Percentiles rank a stretch among this genome's conserved stretches.
Evolutionary conservation across 2,329 filamentous ascomycete species (phyloP).

Genomic region (Pseudogymnoascus sp.): DNA sequence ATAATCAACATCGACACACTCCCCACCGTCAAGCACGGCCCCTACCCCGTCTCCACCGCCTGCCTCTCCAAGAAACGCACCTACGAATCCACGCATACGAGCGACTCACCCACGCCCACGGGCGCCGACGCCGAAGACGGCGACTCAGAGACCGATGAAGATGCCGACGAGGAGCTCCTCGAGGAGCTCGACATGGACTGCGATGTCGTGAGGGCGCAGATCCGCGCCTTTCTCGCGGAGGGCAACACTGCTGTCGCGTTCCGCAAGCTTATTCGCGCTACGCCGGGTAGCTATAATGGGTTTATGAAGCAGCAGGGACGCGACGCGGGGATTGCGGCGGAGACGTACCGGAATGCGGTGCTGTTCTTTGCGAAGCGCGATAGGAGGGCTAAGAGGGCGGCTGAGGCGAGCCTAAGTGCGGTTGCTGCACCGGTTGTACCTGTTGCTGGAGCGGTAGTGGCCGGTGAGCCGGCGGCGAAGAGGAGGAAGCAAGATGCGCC

Average conservation of each 20-base stretch:
- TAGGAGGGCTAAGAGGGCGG: conserved; percentile 30
- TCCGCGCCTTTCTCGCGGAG: conserved; percentile 34
- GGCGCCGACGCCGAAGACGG: conserved; percentile 13
- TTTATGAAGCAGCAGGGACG: conserved; percentile 45
- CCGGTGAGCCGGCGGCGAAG: not conserved
- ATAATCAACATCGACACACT: not conserved
- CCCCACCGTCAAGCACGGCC: not conserved
- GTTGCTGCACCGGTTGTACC: not conserved
- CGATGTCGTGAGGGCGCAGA: conserved; percentile 35
- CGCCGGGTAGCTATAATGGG: conserved; percentile 29
- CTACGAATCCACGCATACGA: not conserved
- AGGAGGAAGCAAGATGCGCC: not conserved
- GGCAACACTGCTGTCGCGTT: conserved; percentile 40
- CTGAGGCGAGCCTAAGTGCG: conserved; percentile 8
- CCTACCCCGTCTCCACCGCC: not conserved
- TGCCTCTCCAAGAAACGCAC: conserved; percentile 2
- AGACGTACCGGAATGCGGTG: conserved; percentile 32
- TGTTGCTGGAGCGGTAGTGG: not conserved
- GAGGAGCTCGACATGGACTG: conserved; percentile 20
- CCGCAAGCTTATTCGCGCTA: conserved; percentile 32
- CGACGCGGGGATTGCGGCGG: conserved; percentile 30
- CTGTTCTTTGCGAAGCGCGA: conserved; percentile 46
- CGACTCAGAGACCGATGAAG: conserved; percentile 16
- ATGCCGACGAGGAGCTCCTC: conserved; percentile 11
- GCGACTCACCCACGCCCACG: not conserved